phyloP scores from a whole-genome alignment of 2,329 filamentous ascomycete genomes.

The Rhynchosporium secalis region DNA sequence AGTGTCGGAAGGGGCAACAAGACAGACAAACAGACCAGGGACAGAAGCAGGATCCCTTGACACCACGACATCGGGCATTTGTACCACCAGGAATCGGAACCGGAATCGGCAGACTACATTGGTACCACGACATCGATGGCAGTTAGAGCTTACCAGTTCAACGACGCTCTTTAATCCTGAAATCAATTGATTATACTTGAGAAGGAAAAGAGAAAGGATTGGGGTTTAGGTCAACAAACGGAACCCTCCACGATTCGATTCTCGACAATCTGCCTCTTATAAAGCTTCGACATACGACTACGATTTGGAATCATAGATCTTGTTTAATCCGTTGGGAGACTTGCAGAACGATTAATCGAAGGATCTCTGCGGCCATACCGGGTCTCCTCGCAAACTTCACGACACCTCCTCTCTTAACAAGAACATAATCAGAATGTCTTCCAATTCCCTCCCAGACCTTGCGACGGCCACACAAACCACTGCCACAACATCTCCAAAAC shows the following conservation, averaged over 20 bases:
- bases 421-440: constrained; percentile 1
- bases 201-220: not conserved
- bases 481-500: constrained; percentile 30
- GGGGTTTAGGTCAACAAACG: not conserved
- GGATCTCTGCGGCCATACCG: constrained; percentile 18
- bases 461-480: constrained; percentile 24
- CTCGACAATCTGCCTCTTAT: too few relatives aligned
- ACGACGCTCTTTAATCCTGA: not conserved
- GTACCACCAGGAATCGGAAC: too few relatives aligned
- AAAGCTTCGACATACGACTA: too few relatives aligned
- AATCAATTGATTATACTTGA: not conserved
- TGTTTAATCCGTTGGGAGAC: too few relatives aligned
- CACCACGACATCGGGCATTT: too few relatives aligned
- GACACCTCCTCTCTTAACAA: not conserved
- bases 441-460: constrained; percentile 8
- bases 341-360: not conserved
- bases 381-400: constrained; percentile 21
- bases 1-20: too few relatives aligned
- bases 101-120: too few relatives aligned
- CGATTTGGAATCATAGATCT: too few relatives aligned
- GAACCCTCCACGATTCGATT: too few relatives aligned
- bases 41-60: too few relatives aligned
- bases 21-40: too few relatives aligned
- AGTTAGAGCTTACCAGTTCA: not conserved
- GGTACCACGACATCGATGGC: too few relatives aligned